phyloP scores from a whole-genome alignment of 441 rosid genomes.

The Gossypium trilobum region DNA sequence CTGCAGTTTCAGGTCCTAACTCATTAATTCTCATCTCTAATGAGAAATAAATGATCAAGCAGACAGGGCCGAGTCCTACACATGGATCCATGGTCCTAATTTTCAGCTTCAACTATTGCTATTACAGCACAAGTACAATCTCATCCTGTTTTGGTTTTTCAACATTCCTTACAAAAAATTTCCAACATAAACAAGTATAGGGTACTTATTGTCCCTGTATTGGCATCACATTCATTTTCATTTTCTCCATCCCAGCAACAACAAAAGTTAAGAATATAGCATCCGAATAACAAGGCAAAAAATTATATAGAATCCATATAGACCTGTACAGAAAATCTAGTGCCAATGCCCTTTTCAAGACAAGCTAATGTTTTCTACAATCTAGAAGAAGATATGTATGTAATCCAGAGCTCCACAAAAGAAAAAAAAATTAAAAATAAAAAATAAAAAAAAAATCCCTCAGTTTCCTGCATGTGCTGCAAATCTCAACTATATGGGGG shows the following conservation, averaged over 20 bases:
- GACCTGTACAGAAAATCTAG: slow-evolving; percentile 31
- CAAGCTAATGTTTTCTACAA: slow-evolving; percentile 17
- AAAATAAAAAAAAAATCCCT: background rate
- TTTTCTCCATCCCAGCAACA: slow-evolving; percentile 4
- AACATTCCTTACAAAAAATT: background rate
- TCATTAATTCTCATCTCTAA: too few species aligned
- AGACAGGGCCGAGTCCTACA: background rate
- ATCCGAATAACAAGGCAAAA: background rate
- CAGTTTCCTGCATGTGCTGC: slow-evolving; percentile 7
- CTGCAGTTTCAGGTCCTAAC: background rate
- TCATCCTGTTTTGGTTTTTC: background rate
- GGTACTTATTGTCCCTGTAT: background rate
- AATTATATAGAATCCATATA: slow-evolving; percentile 8
- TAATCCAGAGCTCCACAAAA: background rate
- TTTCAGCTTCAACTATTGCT: slow-evolving; percentile 1
- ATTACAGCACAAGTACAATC: background rate
- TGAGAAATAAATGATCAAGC: too few species aligned
- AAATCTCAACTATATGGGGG: background rate
- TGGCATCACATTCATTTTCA: background rate
- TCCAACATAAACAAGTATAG: background rate
- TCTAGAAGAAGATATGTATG: background rate
- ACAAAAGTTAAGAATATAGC: slow-evolving; percentile 8
- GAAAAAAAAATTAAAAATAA: background rate
- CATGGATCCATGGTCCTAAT: background rate
- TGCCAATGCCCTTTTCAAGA: slow-evolving; percentile 16